phyloP scores from a whole-genome alignment of 352 stramenopile genomes.

The Phytophthora hibernalis region DNA sequence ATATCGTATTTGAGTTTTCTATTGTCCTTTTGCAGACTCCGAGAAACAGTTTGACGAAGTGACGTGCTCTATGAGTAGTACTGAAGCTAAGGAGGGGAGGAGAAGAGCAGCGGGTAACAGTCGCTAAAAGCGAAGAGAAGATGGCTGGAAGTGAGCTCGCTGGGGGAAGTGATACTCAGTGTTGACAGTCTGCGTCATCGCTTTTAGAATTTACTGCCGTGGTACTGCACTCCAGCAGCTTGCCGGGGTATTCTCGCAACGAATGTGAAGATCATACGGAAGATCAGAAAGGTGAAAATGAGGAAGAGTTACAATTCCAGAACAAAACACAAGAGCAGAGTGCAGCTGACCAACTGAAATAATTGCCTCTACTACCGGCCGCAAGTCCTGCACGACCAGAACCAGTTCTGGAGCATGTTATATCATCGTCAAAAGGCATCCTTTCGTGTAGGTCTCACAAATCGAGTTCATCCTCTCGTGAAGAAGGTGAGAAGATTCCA shows the following conservation, averaged over 20 bases:
- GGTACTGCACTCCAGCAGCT: background rate
- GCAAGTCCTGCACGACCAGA: constrained; percentile 14
- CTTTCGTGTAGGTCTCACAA: background rate
- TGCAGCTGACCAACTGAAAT: constrained; percentile 4
- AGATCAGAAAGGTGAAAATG: background rate
- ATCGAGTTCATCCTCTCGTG: constrained; percentile 3
- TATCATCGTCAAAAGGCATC: background rate
- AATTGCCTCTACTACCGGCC: constrained; percentile 11
- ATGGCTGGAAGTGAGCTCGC: background rate
- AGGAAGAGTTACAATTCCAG: background rate
- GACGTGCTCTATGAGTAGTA: background rate
- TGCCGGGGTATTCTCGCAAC: background rate
- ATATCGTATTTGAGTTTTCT: too few relatives aligned
- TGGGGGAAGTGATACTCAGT: background rate
- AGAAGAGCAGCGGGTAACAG: background rate
- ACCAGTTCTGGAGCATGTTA: background rate
- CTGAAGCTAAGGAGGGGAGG: background rate
- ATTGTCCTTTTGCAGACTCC: constrained; percentile 1
- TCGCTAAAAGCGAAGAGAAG: constrained; percentile 1
- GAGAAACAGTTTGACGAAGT: background rate
- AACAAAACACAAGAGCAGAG: background rate
- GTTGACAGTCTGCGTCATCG: background rate
- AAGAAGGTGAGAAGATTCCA: background rate
- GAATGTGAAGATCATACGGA: background rate
- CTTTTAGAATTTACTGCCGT: background rate